Conservation (phyloP, 768 basidiomycete species). For the Pleurotus salmoneostramineus region DNA sequence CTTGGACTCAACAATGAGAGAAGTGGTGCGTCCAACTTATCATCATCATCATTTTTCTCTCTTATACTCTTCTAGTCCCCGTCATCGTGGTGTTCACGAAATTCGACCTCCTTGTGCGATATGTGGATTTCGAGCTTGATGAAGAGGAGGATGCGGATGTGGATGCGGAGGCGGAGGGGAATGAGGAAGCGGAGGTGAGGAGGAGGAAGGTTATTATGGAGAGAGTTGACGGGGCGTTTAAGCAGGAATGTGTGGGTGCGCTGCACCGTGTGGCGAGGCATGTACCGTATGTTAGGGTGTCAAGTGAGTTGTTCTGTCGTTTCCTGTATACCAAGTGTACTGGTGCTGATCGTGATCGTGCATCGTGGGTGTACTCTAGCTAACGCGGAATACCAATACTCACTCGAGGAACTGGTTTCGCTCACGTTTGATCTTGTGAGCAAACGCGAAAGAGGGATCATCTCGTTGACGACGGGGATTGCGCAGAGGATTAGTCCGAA, state of each 20-base stretch:
- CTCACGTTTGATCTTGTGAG: neutral
- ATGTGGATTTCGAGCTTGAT: neutral
- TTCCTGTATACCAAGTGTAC: no score
- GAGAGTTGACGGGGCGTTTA: conserved; percentile 2
- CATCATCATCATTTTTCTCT: neutral
- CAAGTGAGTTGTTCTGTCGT: neutral
- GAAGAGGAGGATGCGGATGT: neutral
- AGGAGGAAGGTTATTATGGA: neutral
- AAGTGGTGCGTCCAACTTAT: neutral
- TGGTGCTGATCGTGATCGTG: no score
- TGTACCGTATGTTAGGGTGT: neutral
- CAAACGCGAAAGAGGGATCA: conserved; percentile 12
- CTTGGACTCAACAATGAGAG: neutral
- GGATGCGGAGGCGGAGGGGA: conserved; percentile 2
- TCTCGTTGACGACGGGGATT: conserved; percentile 15
- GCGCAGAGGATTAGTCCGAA: conserved; percentile 18
- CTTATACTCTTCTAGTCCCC: conserved; percentile 18
- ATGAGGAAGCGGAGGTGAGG: no score
- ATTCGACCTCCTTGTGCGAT: conserved; percentile 20
- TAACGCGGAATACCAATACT: neutral
- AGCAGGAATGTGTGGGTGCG: neutral
- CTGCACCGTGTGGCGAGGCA: neutral
- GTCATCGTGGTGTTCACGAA: conserved; percentile 29
- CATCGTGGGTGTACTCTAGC: neutral
- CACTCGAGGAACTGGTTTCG: neutral